Base-by-base conservation (phyloP, 2,329 filamentous ascomycete genomes). In the Pseudogymnoascus sp. region DNA sequence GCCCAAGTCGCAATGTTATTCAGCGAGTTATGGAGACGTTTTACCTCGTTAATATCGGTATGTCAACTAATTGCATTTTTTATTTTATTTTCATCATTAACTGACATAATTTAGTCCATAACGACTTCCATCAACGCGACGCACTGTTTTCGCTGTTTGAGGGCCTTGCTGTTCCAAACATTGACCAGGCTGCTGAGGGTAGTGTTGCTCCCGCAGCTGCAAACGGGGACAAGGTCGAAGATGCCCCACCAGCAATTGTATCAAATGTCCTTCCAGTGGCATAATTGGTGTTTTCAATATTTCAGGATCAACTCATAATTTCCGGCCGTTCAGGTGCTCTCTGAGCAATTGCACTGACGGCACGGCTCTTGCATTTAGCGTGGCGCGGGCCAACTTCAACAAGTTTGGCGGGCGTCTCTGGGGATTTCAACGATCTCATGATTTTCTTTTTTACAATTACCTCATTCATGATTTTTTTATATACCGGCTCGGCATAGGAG, bases 41-140 rank as follows among this genome's bases (percentile, higher is more conserved):
- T 91, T 93, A 91, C 71, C 79, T 99, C 62, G 83, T 99, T 67
- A 99, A 99, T 72, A 96, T 99, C 68, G 90, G 90, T 92, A 79
- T 78, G 86, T 74, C 62, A 6, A 54, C 20, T 0, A 32, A 4
- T 62, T 43, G 57, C 38, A 32, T 14, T 20, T 35, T 4, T 4
- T 38, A 7, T 18, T 14, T 20, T 35, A 4, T 4, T 38, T 8
- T 18, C 5, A 71, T 73, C 63, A 72, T 38, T 25, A 9, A 16
- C 57, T 60, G n/a, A 35, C 16, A 32, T 16, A 50, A n/a, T 22
- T 18, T 66, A 92, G 94, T 99, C 28, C 91, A 99, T 78, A 99
- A 99, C 71, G 91, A 99, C 73, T 99, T 99, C 85, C 91, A 96
- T 73, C 81, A 91, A 68, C 85, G 84, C 61, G 81, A 85, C 59